Evolutionary conservation across 2,329 filamentous ascomycete species (phyloP), one percentile per base, ranked within the genome.

Genomic region (Aureobasidium subglaciale): DNA sequence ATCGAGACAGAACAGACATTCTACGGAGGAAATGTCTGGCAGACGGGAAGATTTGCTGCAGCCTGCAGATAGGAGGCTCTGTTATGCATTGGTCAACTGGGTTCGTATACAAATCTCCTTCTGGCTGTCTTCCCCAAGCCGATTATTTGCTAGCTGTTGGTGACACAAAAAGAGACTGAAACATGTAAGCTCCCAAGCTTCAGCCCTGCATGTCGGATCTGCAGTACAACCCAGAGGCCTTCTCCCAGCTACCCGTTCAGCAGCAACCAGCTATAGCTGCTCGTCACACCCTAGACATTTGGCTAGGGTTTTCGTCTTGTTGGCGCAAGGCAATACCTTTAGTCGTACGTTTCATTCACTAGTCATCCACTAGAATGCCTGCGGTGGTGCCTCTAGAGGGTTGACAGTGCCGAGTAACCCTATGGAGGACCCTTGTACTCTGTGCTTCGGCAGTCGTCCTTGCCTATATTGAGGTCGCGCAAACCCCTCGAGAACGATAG

Each of bases 171-270:
- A 9, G 22, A 50, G 34, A 20, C 34, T 50, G 46, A 50, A 24
- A 50, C 46, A 50, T 20, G 43, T 22, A 48, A 5, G 30, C 30
- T 35, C 18, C 25, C 37, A 22, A 40, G 37, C 40, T 20, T 15
- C 27, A 13, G 13, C 3, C 27, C 20, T 25, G 45, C 32, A 49
- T 49, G n/a, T 20, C 32, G 45, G 30, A 30, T 35, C 18, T 13
- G 29, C 45, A 13, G 45, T 29, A 22, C 46, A 38, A 48, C 43
- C 22, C 8, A 16, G 43, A 48, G 29, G 29, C 43, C 25, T 35
- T 29, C 46, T 50, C 46, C 46, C 46, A 38, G 22, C 32, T 37
- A 50, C 34, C 46, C 46, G 24, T 50, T 29, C 34, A 50, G 3
- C 46, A 48, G 20, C 4, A 6, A 35, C 34, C 34, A 37, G 30